These are phyloP conservation scores for Mortierella sp. DNA, from an alignment of 371 early-diverging fungal genomes.

Conservation along the genomic window DNA sequence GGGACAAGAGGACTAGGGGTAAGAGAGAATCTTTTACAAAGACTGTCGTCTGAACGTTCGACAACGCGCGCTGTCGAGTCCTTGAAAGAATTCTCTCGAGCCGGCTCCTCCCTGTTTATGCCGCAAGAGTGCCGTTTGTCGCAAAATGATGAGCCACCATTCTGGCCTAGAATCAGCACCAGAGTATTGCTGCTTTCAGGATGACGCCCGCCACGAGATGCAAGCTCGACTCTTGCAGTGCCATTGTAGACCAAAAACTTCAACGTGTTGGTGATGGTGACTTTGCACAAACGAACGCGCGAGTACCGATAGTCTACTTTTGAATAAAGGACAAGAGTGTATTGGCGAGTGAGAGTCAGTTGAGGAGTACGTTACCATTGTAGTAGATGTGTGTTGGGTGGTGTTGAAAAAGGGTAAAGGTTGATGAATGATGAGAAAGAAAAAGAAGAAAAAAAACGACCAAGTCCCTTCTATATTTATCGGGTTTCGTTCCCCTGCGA, in stretches of 20 bases:
- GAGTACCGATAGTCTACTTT: background rate
- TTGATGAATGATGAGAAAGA: constrained; percentile 11
- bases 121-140: background rate
- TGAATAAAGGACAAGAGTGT: background rate
- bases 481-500: background rate
- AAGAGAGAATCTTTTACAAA: background rate
- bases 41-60: too few relatives aligned
- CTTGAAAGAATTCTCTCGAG: too few relatives aligned
- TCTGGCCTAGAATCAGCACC: background rate
- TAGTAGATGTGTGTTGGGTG: constrained; percentile 3
- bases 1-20: background rate
- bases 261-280: too few relatives aligned
- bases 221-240: background rate
- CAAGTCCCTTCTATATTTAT: constrained; percentile 7
- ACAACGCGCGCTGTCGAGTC: too few relatives aligned
- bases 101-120: too few relatives aligned
- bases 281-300: too few relatives aligned
- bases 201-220: background rate
- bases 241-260: too few relatives aligned
- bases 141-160: background rate
- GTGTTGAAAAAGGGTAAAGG: background rate
- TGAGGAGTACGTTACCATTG: constrained; percentile 35
- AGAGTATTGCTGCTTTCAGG: background rate
- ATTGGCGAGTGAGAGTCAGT: background rate
- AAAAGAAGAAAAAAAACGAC: constrained; percentile 15